These are phyloP conservation scores for Teratosphaeria viscida DNA, from an alignment of 2,329 filamentous ascomycete genomes.

Conservation along the genomic window DNA sequence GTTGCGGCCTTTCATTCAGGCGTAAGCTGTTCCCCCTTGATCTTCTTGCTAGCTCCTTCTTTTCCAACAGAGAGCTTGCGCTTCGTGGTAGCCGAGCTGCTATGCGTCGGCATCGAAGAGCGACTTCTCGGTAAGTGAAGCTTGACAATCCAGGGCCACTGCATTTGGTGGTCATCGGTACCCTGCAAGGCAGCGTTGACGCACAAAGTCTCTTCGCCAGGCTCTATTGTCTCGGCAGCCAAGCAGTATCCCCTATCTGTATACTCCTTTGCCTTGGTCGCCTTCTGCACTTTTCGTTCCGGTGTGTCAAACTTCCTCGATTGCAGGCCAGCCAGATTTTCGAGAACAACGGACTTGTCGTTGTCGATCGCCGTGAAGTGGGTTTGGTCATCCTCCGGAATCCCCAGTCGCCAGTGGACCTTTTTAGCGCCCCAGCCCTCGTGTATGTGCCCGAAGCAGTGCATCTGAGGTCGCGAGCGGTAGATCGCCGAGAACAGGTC, in stretches of 20 bases:
- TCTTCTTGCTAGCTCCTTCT: background rate
- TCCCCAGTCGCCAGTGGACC: conserved; percentile 40
- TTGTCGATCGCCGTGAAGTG: conserved; percentile 41
- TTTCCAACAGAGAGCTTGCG: background rate
- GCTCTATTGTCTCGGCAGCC: background rate
- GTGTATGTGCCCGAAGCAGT: conserved; percentile 52
- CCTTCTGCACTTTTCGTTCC: conserved; percentile 12
- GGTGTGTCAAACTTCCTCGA: conserved; percentile 9
- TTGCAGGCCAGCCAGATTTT: conserved; percentile 22
- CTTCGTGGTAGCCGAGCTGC: conserved; percentile 3
- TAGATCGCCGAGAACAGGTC: conserved; percentile 39
- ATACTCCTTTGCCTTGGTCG: conserved; percentile 11
- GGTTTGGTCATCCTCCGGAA: conserved; percentile 6
- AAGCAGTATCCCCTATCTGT: conserved; percentile 12
- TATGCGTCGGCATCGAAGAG: conserved; percentile 2
- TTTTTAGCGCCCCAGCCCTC: conserved; percentile 48
- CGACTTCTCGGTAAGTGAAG: conserved; percentile 31
- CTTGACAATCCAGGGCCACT: conserved; percentile 46
- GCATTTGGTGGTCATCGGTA: conserved; percentile 29
- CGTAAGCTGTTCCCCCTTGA: background rate
- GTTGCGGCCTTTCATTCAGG: too few species aligned
- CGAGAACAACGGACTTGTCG: conserved; percentile 28
- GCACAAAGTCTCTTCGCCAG: conserved; percentile 40
- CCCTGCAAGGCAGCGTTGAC: conserved; percentile 50
- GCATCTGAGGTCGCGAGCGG: conserved; percentile 35